Evolutionary conservation across 345 rosid genomes (phyloP).

Genomic region (Citropsis articulata): DNA sequence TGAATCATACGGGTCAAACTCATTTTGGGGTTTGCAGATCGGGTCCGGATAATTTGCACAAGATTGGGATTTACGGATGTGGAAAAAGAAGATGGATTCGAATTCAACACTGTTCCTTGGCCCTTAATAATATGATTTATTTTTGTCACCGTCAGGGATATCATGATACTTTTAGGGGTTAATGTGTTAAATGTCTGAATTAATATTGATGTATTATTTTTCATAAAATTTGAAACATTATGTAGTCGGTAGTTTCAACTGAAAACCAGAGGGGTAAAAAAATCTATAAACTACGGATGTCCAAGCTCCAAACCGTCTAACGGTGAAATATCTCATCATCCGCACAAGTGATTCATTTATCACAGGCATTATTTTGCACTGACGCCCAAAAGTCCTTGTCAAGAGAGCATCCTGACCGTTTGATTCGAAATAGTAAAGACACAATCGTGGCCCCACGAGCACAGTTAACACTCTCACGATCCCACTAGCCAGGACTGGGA

Average conservation of each 20-base stretch:
- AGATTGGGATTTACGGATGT: constrained; percentile 46
- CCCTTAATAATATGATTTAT: constrained; percentile 37
- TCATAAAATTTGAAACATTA: no score
- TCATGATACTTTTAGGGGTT: no score
- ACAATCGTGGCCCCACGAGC: neutral
- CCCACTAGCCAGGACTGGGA: neutral
- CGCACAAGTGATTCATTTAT: neutral
- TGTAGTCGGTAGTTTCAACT: no score
- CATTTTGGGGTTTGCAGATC: constrained; percentile 35
- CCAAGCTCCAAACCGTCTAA: neutral
- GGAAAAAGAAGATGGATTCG: constrained; percentile 37
- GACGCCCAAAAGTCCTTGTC: neutral
- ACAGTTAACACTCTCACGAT: neutral
- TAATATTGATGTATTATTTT: no score
- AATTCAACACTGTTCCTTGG: constrained; percentile 74
- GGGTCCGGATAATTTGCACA: constrained; percentile 21
- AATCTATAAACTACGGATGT: no score
- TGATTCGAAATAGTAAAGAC: constrained; percentile 12
- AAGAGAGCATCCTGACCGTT: constrained; percentile 23
- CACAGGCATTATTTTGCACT: no score
- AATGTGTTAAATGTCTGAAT: no score
- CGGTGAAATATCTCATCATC: neutral
- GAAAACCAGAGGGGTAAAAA: no score
- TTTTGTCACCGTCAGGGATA: no score
- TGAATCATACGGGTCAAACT: constrained; percentile 66